Percentiles rank a stretch among this genome's conserved stretches.
These are phyloP conservation scores for Lecanosticta acicola DNA, from an alignment of 2,329 filamentous ascomycete species.

Conservation along the genomic window DNA sequence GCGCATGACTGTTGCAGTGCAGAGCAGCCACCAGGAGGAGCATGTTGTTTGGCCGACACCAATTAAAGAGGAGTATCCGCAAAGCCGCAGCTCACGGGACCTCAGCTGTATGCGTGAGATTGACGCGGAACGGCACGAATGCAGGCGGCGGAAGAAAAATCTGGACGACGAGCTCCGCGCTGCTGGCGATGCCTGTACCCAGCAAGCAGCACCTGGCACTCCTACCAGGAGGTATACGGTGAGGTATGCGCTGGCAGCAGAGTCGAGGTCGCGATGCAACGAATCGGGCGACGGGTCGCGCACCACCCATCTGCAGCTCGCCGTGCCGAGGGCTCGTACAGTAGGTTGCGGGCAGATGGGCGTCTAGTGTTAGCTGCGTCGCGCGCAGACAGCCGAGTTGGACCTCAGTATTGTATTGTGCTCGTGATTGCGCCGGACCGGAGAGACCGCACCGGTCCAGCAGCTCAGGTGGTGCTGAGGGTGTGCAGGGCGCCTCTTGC, in stretches of 20 bases:
- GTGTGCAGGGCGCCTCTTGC: too few species aligned
- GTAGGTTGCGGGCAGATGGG: too few species aligned
- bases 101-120: constrained; percentile 2
- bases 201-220: not conserved
- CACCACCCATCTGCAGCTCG: too few species aligned
- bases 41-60: not conserved
- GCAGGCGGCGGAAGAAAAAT: constrained; percentile 3
- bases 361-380: too few species aligned
- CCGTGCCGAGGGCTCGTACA: too few species aligned
- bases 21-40: constrained; percentile 7
- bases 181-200: not conserved
- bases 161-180: not conserved
- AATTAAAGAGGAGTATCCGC: not conserved
- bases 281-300: too few species aligned
- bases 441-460: too few species aligned
- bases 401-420: too few species aligned
- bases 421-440: too few species aligned
- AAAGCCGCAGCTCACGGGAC: constrained; percentile 6
- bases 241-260: not conserved
- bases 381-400: too few species aligned
- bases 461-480: too few species aligned
- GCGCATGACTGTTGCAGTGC: constrained; percentile 5
- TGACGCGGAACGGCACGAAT: constrained; percentile 4
- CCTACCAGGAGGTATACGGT: not conserved
- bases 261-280: not conserved